Percentiles rank a stretch among this genome's conserved stretches.
Evolutionary conservation across 331 rosid species (phyloP).

Genomic region (Quercus tomentella): DNA sequence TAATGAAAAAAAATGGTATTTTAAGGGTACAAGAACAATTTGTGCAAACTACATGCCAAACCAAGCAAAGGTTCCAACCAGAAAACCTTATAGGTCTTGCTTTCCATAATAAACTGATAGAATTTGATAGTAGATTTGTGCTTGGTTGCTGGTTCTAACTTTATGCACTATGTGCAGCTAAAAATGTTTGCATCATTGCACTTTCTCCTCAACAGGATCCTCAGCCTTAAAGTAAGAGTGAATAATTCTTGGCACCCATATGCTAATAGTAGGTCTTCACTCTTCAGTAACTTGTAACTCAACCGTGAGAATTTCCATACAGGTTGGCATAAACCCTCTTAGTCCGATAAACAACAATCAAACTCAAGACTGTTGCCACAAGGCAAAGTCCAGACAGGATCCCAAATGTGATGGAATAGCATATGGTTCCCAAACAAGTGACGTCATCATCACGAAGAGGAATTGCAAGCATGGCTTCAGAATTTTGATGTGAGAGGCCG

Average conservation of each 20-base stretch:
- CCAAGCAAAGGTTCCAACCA: neutral
- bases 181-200: neutral
- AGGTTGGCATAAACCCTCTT: conserved; percentile 64
- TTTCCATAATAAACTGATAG: neutral
- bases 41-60: neutral
- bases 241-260: neutral
- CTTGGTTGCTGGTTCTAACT: neutral
- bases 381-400: conserved; percentile 64
- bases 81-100: neutral
- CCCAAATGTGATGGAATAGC: conserved; percentile 62
- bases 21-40: neutral
- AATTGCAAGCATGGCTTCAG: neutral
- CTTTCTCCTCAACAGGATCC: neutral
- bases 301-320: conserved; percentile 36
- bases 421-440: conserved; percentile 45
- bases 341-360: conserved; percentile 58
- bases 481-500: conserved; percentile 3
- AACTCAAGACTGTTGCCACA: conserved; percentile 49
- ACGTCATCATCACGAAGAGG: conserved; percentile 13
- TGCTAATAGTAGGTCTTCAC: conserved; percentile 7
- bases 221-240: neutral
- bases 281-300: conserved; percentile 1
- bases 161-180: neutral
- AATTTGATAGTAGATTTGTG: neutral
- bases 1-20: neutral